phyloP scores from a whole-genome alignment of 2,329 filamentous ascomycete genomes.

The Apiospora marii region DNA sequence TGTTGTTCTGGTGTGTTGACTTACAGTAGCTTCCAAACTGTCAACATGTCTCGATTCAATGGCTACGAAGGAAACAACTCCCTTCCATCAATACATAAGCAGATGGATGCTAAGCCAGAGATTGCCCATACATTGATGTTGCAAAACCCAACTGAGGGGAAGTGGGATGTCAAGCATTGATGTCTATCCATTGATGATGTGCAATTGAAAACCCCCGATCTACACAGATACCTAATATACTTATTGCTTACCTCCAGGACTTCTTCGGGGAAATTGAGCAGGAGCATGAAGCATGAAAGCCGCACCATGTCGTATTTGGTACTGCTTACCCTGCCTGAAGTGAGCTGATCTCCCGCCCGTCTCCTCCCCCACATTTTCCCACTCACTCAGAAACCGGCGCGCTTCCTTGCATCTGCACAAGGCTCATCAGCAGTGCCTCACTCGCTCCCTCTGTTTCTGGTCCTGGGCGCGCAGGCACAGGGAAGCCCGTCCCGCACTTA shows the following conservation, averaged over 20 bases:
- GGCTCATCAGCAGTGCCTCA: constrained; percentile 18
- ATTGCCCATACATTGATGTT: neutral
- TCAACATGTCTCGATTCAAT: neutral
- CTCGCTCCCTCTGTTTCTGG: constrained; percentile 9
- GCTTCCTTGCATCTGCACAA: constrained; percentile 18
- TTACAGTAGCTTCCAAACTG: neutral
- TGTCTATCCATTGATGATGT: neutral
- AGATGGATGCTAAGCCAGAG: neutral
- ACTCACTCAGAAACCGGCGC: constrained; percentile 15
- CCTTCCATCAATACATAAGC: neutral
- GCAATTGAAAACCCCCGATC: neutral
- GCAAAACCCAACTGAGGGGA: neutral
- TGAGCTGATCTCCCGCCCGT: constrained; percentile 18
- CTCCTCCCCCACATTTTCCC: constrained; percentile 18
- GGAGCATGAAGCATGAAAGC: constrained; percentile 18
- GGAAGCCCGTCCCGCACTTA: constrained; percentile 16
- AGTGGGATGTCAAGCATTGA: neutral
- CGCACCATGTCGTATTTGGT: constrained; percentile 12
- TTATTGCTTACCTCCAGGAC: neutral
- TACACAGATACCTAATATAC: neutral
- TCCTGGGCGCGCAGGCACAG: constrained; percentile 12
- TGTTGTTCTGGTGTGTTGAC: neutral
- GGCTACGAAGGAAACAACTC: neutral
- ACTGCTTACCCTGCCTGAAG: neutral
- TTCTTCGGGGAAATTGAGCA: neutral